Evolutionary conservation across 805 yeast genomes (phyloP), one percentile per base, ranked within the genome.

Genomic region (Wickerhamomyces alni): DNA sequence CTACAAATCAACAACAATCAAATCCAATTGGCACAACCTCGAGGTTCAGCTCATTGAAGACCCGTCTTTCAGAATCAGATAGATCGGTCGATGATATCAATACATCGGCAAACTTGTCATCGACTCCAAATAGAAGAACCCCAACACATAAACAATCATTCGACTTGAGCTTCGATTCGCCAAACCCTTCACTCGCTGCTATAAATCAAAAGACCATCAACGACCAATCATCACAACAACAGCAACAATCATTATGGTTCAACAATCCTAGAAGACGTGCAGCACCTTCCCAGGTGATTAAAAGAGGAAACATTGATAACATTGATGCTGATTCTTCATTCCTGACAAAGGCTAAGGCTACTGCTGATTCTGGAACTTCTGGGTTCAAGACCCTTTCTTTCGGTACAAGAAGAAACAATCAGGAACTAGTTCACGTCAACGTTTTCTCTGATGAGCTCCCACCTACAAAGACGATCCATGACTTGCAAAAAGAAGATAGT

Each of bases 231-330:
- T 41, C 39, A 27, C 37, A 37, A 22, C 33, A 35, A 17, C 39
- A 40, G 17, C 27, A 33, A 13, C 48, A 52, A 9, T 66, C 66
- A 7, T 51, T 51, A 17, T 69, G 69, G 70, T 65, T 55, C 43
- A 62, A 64, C 32, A 63, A 64, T 35, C 65, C 71, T n/a, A 69
- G 65, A 42, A 67, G 69, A 43, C 61, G 79, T 41, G 56, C 62
- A 2, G 61, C 69, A n/a, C 78, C 80, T 8, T 65, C 67, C n/a
- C 62, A 61, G 3, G 63, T 72, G 13, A 56, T 73, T 17, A 72
- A 70, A 45, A 60, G 79, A 48, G 61, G 54, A 17, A 41, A 44
- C n/a, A 30, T 38, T 9, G 44, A 44, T n/a, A 52, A 52, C 4
- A 34, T 33, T 24, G 54, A 53, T 11, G 40, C 39, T 8, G 61